Evolutionary conservation across 78 protist genomes (phyloP), one percentile per base, ranked within the genome.

Genomic region (Dictyostelium brefeldianum): DNA sequence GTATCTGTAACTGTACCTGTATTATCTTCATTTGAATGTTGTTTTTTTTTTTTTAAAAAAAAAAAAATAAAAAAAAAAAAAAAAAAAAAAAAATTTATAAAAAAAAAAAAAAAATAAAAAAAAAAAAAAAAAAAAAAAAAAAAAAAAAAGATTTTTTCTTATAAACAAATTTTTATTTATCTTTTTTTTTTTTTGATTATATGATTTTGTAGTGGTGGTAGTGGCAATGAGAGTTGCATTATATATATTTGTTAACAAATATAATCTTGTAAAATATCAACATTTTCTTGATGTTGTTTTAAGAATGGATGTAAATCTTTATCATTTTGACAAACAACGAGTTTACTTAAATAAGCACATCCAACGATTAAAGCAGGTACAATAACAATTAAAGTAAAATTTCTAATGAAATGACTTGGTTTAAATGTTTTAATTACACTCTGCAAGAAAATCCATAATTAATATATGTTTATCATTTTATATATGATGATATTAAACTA

Each of bases 181-280:
- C 27, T 57, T 5, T 48, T 48, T 48, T 48, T 48, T 48, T 48
- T 48, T 48, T 48, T 5, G 53, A 9, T 48, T 48, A 48, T n/a
- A n/a, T n/a, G n/a, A n/a, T n/a, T n/a, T n/a, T n/a, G n/a, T n/a
- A n/a, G 43, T 36, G 43, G 43, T 36, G 2, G 43, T 36, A 2
- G 43, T 36, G 43, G 2, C 43, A 36, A 36, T 36, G 43, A 36
- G 43, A 36, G 43, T 36, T 36, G 2, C 43, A 36, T 11, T 56
- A 9, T 18, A 22, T 22, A 22, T 64, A 29, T 64, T 64, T 62
- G 25, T 64, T 67, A 17, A 67, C 75, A 67, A 31, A 67, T 9
- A 67, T 67, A 67, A 14, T 67, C 31, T 67, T 67, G 75, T 31
- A 67, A 67, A 5, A 67, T 29, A 12, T 67, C 75, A 67, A 31